Conservation (phyloP, 495 filamentous ascomycete genomes). For the Halenospora varia region DNA sequence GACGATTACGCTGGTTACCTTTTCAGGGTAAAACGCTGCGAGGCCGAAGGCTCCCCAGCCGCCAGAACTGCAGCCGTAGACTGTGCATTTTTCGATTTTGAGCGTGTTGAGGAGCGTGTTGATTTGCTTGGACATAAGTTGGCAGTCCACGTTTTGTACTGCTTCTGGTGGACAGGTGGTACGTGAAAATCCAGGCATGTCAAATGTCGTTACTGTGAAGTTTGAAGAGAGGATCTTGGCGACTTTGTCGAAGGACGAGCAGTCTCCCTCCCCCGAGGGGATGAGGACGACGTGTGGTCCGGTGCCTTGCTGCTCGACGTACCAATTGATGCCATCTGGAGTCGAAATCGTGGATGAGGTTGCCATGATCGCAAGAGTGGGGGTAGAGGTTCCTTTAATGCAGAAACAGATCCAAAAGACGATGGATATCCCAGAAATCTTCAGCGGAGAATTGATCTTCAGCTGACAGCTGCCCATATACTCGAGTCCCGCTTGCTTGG, state of each 20-base stretch:
- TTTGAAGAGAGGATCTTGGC: constrained; percentile 8
- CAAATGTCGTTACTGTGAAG: constrained; percentile 29
- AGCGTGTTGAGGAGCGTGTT: constrained; percentile 25
- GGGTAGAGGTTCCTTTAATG: background rate
- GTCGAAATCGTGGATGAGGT: constrained; percentile 7
- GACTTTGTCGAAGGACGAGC: constrained; percentile 21
- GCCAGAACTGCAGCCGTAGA: constrained; percentile 27
- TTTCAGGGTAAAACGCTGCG: constrained; percentile 12
- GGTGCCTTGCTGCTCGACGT: constrained; percentile 21
- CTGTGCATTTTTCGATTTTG: constrained; percentile 14
- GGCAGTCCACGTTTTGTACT: constrained; percentile 17
- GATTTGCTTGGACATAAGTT: constrained; percentile 22
- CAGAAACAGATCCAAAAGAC: no score
- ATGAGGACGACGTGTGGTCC: constrained; percentile 25
- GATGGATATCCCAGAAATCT: no score
- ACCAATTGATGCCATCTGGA: constrained; percentile 25
- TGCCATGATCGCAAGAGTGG: background rate
- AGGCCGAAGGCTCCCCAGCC: constrained; percentile 20
- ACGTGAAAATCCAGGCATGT: constrained; percentile 30
- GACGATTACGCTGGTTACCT: constrained; percentile 18
- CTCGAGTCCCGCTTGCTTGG: no score
- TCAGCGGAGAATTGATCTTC: background rate
- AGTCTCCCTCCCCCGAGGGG: constrained; percentile 28
- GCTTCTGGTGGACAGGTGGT: constrained; percentile 13
- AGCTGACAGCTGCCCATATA: no score